Evolutionary conservation across 2,329 filamentous ascomycete genomes (phyloP), one percentile per base, ranked within the genome.

Genomic region (Chaetomium olivaceum): DNA sequence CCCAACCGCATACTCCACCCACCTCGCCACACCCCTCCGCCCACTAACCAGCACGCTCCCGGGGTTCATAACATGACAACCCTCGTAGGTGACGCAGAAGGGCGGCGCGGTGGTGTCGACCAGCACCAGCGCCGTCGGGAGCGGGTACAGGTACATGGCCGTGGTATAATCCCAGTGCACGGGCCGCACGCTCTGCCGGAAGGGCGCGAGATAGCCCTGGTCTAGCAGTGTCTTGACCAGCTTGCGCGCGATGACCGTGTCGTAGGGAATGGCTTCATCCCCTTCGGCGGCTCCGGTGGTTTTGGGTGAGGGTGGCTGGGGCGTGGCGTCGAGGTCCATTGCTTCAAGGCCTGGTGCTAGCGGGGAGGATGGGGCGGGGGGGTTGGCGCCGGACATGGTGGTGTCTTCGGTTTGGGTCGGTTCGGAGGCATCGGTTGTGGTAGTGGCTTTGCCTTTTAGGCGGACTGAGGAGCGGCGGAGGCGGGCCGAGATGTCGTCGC

Each of bases 1-100:
- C 11, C 58, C 83, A 21, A 51, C 58, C 77, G 91, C 90, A 80
- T 94, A 98, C 79, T 98, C 95, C 1, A 94, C 83, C 94, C 95
- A 98, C 68, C 89, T 84, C 6, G 88, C 91, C 7, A 89, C 86
- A 4, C 88, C 87, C 69, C 87, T 85, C 61, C 88, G 83, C 0
- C 89, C 89, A 0, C 86, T 81, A 0, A 91, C 88, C 27, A 96
- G 83, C 58, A 99, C 77, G 58, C 85, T 83, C 6, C 93, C 92
- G 0, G 95, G 93, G 76, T 99, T 99, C 85, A 99, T 89, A 39
- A 97, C 93, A 79, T 95, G 91, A 74, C 95, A 98, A 0, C 93
- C 94, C 77, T 97, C 94, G 74, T 98, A 98, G 16, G 91, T 96
- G 69, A 97, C 82, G 62, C 90, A 90, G 74, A 97, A 99, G 0